Percentiles rank a stretch among this genome's conserved stretches.
These are phyloP conservation scores for Mortierella sp. DNA, from an alignment of 371 early-diverging fungal genomes.

Conservation along the genomic window DNA sequence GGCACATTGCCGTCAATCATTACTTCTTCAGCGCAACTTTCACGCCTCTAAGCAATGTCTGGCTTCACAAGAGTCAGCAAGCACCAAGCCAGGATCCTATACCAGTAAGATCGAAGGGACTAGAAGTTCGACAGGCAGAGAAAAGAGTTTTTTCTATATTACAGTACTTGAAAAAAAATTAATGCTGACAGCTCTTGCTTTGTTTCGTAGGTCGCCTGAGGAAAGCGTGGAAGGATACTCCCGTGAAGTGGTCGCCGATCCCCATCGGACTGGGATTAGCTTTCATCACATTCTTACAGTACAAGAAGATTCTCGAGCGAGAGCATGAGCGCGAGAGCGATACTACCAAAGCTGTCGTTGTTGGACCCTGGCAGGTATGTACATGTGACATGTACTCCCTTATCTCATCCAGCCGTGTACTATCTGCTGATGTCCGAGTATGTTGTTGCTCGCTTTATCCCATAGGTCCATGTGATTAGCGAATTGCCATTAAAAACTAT, in stretches of 20 bases:
- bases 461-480: constrained; percentile 84
- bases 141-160: too few species aligned
- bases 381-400: too few species aligned
- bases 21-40: constrained; percentile 26
- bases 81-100: constrained; percentile 19
- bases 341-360: constrained; percentile 60
- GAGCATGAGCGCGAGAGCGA: constrained; percentile 41
- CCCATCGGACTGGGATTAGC: constrained; percentile 84
- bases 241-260: constrained; percentile 80
- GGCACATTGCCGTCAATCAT: constrained; percentile 7
- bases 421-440: neutral
- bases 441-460: neutral
- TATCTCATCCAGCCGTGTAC: too few species aligned
- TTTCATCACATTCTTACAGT: constrained; percentile 78
- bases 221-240: constrained; percentile 67
- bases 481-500: constrained; percentile 88
- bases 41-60: constrained; percentile 24
- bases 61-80: constrained; percentile 3
- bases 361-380: constrained; percentile 87
- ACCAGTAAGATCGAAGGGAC: constrained; percentile 12
- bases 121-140: neutral
- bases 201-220: constrained; percentile 52
- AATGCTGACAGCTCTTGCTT: neutral
- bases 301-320: constrained; percentile 58
- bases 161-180: neutral